Conservation (phyloP, 305 asterid species). For the Plantago lanceolata region DNA sequence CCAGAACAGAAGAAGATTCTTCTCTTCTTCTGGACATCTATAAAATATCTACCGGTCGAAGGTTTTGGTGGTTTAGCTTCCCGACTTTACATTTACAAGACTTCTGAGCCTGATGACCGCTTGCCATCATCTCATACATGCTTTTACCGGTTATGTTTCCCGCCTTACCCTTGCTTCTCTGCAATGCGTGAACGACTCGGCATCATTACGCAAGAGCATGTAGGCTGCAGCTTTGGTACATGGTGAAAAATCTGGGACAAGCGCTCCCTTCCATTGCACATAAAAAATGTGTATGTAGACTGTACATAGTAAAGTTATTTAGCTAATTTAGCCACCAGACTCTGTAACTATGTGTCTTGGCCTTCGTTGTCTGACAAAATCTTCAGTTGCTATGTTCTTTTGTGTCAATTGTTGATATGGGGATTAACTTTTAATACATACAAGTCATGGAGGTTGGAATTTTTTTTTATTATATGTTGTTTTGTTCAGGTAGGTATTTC, state of each 20-base stretch:
- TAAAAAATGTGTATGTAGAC: constrained; percentile 27
- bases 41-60: constrained; percentile 69
- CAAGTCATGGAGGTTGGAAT: neutral
- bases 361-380: neutral
- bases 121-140: constrained; percentile 93
- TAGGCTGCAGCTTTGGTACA: constrained; percentile 81
- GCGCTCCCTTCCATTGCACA: constrained; percentile 30
- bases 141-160: constrained; percentile 74
- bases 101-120: constrained; percentile 42
- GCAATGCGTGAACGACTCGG: constrained; percentile 49
- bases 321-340: neutral
- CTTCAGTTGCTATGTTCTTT: neutral
- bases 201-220: constrained; percentile 73
- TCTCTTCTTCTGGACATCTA: constrained; percentile 92
- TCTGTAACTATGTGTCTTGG: neutral
- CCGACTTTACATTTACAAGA: constrained; percentile 49
- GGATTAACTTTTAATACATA: neutral
- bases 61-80: constrained; percentile 80
- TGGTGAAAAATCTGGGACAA: constrained; percentile 40
- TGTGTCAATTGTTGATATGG: neutral
- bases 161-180: constrained; percentile 47
- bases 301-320: constrained; percentile 25
- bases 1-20: constrained; percentile 64
- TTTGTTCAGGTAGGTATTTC: neutral
- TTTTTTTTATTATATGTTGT: neutral